These are phyloP conservation scores for Sporothrix dimorphospora DNA, from an alignment of 2,329 filamentous ascomycete species.

Conservation along the genomic window DNA sequence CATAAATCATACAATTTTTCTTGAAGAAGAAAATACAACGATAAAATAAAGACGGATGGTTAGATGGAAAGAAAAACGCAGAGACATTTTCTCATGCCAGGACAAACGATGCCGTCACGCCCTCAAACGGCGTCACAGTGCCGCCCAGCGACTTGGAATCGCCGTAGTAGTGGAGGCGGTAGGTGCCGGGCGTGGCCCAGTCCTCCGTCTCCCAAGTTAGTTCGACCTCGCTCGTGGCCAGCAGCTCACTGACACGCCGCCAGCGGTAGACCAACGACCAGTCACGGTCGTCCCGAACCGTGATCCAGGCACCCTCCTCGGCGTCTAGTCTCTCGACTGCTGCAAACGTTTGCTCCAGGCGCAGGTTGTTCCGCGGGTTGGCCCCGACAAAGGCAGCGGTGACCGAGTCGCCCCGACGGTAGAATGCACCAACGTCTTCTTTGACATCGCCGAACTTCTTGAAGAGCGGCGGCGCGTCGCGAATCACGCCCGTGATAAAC, in stretches of 20 bases:
- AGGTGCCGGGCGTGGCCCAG: constrained; percentile 65
- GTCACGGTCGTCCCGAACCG: constrained; percentile 73
- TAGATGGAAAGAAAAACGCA: background rate
- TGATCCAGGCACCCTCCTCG: constrained; percentile 57
- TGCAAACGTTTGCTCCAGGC: constrained; percentile 75
- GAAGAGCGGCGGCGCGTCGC: constrained; percentile 67
- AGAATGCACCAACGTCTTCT: constrained; percentile 56
- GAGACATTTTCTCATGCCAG: constrained; percentile 34
- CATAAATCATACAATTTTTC: background rate
- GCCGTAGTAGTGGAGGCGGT: constrained; percentile 81
- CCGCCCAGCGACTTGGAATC: constrained; percentile 70
- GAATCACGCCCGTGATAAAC: constrained; percentile 79
- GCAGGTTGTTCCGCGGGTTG: constrained; percentile 87
- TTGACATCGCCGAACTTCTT: constrained; percentile 71
- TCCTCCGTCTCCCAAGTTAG: constrained; percentile 78
- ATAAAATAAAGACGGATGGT: background rate
- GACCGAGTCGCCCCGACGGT: constrained; percentile 59
- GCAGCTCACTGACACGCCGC: constrained; percentile 68
- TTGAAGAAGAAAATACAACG: background rate
- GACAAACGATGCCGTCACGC: constrained; percentile 61
- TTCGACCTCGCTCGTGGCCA: constrained; percentile 77
- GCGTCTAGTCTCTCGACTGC: constrained; percentile 66
- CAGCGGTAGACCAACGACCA: constrained; percentile 84
- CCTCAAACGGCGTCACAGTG: constrained; percentile 70
- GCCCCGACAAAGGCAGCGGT: constrained; percentile 77